These are phyloP conservation scores for Collybia sp. DNA, from an alignment of 768 basidiomycete genomes.

Conservation along the genomic window DNA sequence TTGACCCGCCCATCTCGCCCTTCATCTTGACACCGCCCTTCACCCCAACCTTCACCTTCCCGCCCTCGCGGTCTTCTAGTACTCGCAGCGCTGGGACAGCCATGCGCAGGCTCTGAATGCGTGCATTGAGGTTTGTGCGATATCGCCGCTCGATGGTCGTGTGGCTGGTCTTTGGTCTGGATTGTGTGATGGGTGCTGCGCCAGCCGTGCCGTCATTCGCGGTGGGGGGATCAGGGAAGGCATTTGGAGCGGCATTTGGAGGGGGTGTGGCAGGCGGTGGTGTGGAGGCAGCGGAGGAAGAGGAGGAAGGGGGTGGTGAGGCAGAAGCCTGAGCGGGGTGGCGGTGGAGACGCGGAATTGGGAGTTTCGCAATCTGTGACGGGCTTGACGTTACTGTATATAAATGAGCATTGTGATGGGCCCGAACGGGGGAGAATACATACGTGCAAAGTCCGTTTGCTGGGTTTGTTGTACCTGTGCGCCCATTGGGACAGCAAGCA, in stretches of 20 bases:
- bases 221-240: slow-evolving; percentile 9
- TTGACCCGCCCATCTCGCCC: slow-evolving; percentile 20
- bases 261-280: slow-evolving; percentile 36
- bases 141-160: slow-evolving; percentile 88
- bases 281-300: slow-evolving; percentile 34
- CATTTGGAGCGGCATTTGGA: slow-evolving; percentile 8
- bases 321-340: slow-evolving; percentile 15
- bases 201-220: slow-evolving; percentile 4
- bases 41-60: slow-evolving; percentile 44
- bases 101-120: slow-evolving; percentile 74
- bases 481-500: slow-evolving; percentile 42
- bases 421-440: slow-evolving; percentile 15
- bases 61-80: slow-evolving; percentile 55
- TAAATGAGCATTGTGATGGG: not conserved
- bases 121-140: slow-evolving; percentile 84
- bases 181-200: slow-evolving; percentile 9
- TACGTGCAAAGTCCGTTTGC: slow-evolving; percentile 16
- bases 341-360: slow-evolving; percentile 32
- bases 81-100: slow-evolving; percentile 83
- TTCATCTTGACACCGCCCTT: slow-evolving; percentile 34
- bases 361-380: slow-evolving; percentile 26
- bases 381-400: slow-evolving; percentile 1
- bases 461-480: slow-evolving; percentile 20
- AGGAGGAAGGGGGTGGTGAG: slow-evolving; percentile 13
- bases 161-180: slow-evolving; percentile 80